phyloP scores from a whole-genome alignment of 768 basidiomycete species.

The Amanita subjunquillea region DNA sequence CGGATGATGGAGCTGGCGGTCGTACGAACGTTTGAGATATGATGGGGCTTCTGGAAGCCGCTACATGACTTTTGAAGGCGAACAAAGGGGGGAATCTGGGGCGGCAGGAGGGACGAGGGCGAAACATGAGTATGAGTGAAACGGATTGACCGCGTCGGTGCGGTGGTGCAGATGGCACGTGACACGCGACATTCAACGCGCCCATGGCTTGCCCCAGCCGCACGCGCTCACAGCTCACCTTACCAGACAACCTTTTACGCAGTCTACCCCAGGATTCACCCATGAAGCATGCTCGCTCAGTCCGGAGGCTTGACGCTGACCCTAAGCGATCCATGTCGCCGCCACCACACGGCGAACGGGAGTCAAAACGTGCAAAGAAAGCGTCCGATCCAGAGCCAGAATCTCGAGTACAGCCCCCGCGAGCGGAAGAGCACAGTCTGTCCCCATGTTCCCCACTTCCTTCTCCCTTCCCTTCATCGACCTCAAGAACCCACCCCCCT shows the following conservation, averaged over 20 bases:
- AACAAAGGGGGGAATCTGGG: background rate
- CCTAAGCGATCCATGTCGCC: slow-evolving; percentile 34
- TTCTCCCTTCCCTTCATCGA: slow-evolving; percentile 26
- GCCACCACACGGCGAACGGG: slow-evolving; percentile 17
- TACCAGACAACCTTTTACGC: slow-evolving; percentile 34
- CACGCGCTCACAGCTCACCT: slow-evolving; percentile 42
- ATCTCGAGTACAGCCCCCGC: slow-evolving; percentile 1
- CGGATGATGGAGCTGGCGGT: background rate
- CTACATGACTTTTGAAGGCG: slow-evolving; percentile 5
- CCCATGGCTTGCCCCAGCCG: background rate
- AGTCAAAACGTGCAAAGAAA: slow-evolving; percentile 26
- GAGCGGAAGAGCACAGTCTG: slow-evolving; percentile 33
- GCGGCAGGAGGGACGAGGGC: background rate
- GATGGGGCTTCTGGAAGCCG: slow-evolving; percentile 10
- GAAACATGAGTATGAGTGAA: background rate
- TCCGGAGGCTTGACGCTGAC: slow-evolving; percentile 5
- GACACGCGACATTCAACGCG: slow-evolving; percentile 19
- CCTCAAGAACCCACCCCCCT: slow-evolving; percentile 30
- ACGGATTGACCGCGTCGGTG: background rate
- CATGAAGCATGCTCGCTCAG: slow-evolving; percentile 33
- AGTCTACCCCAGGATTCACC: slow-evolving; percentile 37
- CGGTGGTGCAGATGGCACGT: slow-evolving; percentile 13
- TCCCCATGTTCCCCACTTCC: slow-evolving; percentile 28
- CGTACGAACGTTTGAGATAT: slow-evolving; percentile 20
- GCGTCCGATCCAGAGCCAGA: slow-evolving; percentile 12